Evolutionary conservation across 148 eudicot genomes (phyloP).

Genomic region (Diospyros lotus): DNA sequence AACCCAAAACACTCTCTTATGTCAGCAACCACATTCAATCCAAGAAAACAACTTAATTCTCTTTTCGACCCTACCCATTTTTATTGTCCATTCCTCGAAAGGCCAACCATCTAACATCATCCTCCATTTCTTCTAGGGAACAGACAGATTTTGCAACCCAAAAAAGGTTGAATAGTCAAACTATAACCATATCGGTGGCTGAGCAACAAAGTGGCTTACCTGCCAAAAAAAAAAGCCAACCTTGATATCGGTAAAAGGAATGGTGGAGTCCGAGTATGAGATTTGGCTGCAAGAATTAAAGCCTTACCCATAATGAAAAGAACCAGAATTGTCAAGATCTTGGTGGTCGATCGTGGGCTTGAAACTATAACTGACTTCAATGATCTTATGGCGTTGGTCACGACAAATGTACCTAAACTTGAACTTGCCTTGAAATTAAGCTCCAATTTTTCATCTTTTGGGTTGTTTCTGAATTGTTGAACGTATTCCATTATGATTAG

Average conservation of each 20-base stretch:
- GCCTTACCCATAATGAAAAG: conserved; percentile 26
- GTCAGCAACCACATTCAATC: too few species aligned
- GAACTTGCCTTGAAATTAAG: conserved; percentile 54
- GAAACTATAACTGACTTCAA: conserved; percentile 39
- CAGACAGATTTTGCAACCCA: neutral
- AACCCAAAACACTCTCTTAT: too few species aligned
- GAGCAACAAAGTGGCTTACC: neutral
- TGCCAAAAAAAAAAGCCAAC: neutral
- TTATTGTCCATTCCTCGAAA: too few species aligned
- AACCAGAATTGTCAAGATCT: conserved; percentile 21
- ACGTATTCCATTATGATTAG: conserved; percentile 56
- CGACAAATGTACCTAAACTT: conserved; percentile 28
- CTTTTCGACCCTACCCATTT: too few species aligned
- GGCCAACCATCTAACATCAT: too few species aligned
- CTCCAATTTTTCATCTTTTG: conserved; percentile 35
- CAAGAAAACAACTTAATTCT: too few species aligned
- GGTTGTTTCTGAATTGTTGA: conserved; percentile 40
- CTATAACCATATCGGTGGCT: neutral
- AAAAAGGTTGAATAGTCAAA: neutral
- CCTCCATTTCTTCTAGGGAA: neutral
- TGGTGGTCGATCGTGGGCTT: conserved; percentile 22
- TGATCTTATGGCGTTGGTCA: conserved; percentile 42
- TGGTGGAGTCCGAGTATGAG: conserved; percentile 19
- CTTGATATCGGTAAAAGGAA: conserved; percentile 1
- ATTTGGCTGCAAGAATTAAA: conserved; percentile 24